These are phyloP conservation scores for Phoma sp. DNA, from an alignment of 2,329 filamentous ascomycete genomes.

Conservation along the genomic window DNA sequence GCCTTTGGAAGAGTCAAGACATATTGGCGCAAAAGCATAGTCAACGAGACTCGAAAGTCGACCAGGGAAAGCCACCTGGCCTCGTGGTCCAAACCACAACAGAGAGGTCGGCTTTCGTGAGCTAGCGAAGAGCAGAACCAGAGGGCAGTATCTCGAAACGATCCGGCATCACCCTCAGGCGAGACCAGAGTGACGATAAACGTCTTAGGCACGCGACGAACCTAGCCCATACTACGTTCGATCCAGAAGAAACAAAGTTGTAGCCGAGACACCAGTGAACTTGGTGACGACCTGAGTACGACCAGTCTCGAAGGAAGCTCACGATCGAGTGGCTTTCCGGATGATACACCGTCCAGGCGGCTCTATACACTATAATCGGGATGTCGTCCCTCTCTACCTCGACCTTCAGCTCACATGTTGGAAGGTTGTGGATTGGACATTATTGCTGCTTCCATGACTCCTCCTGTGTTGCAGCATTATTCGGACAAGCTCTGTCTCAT, in stretches of 20 bases:
- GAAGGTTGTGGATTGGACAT: neutral
- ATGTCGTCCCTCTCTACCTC: neutral
- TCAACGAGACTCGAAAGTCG: neutral
- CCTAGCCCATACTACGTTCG: neutral
- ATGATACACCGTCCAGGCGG: neutral
- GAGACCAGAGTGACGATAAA: slow-evolving; percentile 6
- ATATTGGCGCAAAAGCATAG: neutral
- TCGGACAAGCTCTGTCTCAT: neutral
- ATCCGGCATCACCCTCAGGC: neutral
- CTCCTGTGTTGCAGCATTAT: neutral
- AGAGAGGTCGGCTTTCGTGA: neutral
- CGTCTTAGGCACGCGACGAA: slow-evolving; percentile 3
- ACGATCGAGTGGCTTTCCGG: neutral
- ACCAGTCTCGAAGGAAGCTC: neutral
- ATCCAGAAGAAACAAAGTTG: neutral
- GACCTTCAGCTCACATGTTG: neutral
- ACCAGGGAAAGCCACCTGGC: neutral
- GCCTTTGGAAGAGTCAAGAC: neutral
- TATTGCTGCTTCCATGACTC: neutral
- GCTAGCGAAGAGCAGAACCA: neutral
- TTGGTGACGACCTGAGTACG: neutral
- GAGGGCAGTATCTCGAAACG: neutral
- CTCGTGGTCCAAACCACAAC: neutral
- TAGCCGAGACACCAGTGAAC: neutral
- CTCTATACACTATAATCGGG: neutral